A percentile compares a stretch with the other conserved stretches of the same genome.
These are phyloP conservation scores for Ophiostoma quercus DNA, from an alignment of 2,329 filamentous ascomycete genomes.

Conservation along the genomic window DNA sequence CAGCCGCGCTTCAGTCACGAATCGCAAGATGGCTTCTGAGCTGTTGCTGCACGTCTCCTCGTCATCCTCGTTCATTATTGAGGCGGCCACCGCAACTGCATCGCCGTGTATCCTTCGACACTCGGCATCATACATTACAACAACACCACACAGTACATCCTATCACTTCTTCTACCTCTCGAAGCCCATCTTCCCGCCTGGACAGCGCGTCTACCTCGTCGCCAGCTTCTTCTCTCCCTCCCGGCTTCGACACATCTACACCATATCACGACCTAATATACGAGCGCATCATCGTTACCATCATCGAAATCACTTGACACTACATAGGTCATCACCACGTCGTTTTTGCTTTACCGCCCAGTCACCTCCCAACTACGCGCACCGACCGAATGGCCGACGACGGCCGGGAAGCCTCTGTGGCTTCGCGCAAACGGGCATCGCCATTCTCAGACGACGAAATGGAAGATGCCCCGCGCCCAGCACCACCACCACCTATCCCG, in stretches of 20 bases:
- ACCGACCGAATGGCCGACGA: slow-evolving; percentile 19
- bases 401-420: slow-evolving; percentile 16
- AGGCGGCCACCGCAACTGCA: not conserved
- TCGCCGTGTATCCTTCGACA: not conserved
- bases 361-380: not conserved
- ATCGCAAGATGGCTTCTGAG: not conserved
- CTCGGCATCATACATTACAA: not conserved
- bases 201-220: not conserved
- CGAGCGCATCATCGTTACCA: not conserved
- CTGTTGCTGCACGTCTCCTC: not conserved
- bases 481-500: not conserved
- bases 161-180: not conserved
- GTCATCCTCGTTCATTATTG: not conserved
- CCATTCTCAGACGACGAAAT: slow-evolving; percentile 11
- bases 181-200: not conserved
- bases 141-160: not conserved
- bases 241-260: not conserved
- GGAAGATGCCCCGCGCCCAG: slow-evolving; percentile 19
- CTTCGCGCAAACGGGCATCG: slow-evolving; percentile 21
- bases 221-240: not conserved
- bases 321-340: not conserved
- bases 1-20: not conserved
- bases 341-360: not conserved
- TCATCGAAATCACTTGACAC: not conserved
- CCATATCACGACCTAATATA: not conserved